phyloP scores from a whole-genome alignment of 1,284 basidiomycete species.

The Cryptococcus deneoformans region DNA sequence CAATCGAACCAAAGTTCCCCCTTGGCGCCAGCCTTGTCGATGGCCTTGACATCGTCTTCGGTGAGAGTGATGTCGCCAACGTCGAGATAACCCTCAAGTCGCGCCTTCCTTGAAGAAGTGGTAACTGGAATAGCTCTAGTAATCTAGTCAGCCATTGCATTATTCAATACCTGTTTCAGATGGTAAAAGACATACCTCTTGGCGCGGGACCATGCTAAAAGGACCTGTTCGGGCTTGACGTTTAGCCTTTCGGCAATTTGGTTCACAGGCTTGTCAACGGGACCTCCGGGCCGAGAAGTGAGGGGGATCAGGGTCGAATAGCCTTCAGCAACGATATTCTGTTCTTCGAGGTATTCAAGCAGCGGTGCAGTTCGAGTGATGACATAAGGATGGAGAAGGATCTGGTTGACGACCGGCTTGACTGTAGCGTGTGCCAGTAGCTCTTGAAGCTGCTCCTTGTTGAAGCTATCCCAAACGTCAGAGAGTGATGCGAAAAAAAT shows the following conservation, averaged over 20 bases:
- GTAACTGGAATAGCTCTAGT: slow-evolving; percentile 54
- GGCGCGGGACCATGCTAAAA: slow-evolving; percentile 52
- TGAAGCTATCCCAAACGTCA: slow-evolving; percentile 49
- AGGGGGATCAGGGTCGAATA: slow-evolving; percentile 66
- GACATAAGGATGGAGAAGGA: slow-evolving; percentile 69
- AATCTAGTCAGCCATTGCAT: background rate
- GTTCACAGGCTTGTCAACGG: slow-evolving; percentile 62
- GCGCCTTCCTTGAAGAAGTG: slow-evolving; percentile 63
- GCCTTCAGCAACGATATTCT: slow-evolving; percentile 66
- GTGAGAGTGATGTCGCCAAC: slow-evolving; percentile 53
- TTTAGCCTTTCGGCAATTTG: slow-evolving; percentile 58
- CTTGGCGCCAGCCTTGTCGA: slow-evolving; percentile 44
- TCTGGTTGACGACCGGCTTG: slow-evolving; percentile 69
- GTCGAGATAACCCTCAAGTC: slow-evolving; percentile 64
- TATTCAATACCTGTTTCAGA: background rate
- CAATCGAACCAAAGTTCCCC: slow-evolving; percentile 6
- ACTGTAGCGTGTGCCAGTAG: slow-evolving; percentile 59
- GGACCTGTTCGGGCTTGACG: slow-evolving; percentile 63
- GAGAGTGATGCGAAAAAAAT: background rate
- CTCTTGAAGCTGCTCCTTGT: slow-evolving; percentile 57
- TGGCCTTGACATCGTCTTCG: slow-evolving; percentile 42
- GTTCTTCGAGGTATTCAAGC: slow-evolving; percentile 57
- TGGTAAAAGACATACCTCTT: slow-evolving; percentile 28
- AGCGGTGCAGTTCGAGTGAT: slow-evolving; percentile 58
- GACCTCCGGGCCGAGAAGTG: slow-evolving; percentile 61